Evolutionary conservation across 768 basidiomycete species (phyloP).

Genomic region (Multifurca ochricompacta): DNA sequence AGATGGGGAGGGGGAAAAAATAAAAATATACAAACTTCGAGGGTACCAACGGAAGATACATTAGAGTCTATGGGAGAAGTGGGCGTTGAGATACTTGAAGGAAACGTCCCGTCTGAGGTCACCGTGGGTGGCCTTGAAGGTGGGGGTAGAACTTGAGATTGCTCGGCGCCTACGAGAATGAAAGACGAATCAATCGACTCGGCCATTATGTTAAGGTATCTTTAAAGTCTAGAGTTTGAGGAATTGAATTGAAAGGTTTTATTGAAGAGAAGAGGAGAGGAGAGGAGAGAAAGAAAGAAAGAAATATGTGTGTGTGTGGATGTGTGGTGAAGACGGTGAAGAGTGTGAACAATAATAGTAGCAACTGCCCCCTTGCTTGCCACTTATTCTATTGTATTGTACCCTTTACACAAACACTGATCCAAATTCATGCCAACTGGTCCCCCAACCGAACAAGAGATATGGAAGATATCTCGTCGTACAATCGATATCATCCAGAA

Average conservation of each 20-base stretch:
- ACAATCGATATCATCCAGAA: background rate
- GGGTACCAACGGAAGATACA: conserved; percentile 1
- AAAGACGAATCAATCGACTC: conserved; percentile 11
- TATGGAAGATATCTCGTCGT: conserved; percentile 3
- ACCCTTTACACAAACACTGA: too few relatives aligned
- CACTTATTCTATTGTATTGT: too few relatives aligned
- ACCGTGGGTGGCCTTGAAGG: conserved; percentile 7
- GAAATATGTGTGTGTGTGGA: too few relatives aligned
- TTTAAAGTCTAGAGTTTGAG: background rate
- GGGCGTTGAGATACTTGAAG: conserved; percentile 14
- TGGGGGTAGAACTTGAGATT: conserved; percentile 9
- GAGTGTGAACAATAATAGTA: background rate
- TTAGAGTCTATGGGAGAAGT: conserved; percentile 16
- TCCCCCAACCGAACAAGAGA: background rate
- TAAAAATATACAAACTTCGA: background rate
- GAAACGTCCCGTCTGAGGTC: conserved; percentile 11
- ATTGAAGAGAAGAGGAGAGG: background rate
- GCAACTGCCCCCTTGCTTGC: too few relatives aligned
- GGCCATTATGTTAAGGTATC: conserved; percentile 2
- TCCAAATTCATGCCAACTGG: background rate
- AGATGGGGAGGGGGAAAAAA: background rate
- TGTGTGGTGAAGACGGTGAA: too few relatives aligned
- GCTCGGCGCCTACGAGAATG: conserved; percentile 7
- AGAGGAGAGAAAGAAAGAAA: too few relatives aligned
- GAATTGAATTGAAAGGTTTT: background rate